Conservation (phyloP, 2,329 filamentous ascomycete genomes). For the Diaporthe citriasiana region DNA sequence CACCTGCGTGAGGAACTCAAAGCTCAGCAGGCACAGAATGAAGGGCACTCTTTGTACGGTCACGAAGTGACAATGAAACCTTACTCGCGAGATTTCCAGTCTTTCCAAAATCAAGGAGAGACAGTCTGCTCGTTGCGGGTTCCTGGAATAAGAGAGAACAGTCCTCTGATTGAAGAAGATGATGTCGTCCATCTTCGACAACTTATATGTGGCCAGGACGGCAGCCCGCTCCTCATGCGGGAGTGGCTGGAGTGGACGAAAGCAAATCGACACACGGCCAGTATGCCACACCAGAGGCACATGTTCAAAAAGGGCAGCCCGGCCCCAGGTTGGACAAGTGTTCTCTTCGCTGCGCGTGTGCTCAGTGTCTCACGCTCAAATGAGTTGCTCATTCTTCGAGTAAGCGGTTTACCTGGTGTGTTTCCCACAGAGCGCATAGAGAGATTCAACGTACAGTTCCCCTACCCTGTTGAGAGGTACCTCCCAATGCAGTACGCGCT, state of each 20-base stretch:
- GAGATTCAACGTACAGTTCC: slow-evolving; percentile 46
- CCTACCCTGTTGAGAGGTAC: slow-evolving; percentile 36
- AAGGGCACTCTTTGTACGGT: slow-evolving; percentile 43
- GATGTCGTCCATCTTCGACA: slow-evolving; percentile 45
- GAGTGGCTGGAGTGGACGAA: slow-evolving; percentile 31
- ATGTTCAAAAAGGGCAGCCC: not conserved
- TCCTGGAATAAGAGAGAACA: slow-evolving; percentile 46
- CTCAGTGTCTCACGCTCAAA: slow-evolving; percentile 43
- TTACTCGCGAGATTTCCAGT: not conserved
- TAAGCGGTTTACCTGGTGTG: slow-evolving; percentile 38
- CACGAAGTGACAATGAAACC: slow-evolving; percentile 40
- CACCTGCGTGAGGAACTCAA: slow-evolving; percentile 42
- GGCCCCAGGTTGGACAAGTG: slow-evolving; percentile 42
- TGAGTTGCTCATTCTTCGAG: slow-evolving; percentile 43
- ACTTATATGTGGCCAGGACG: slow-evolving; percentile 36
- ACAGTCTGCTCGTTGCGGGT: slow-evolving; percentile 40
- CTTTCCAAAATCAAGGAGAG: slow-evolving; percentile 26
- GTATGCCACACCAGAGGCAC: not conserved
- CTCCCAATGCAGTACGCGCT: slow-evolving; percentile 42
- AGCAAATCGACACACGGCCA: not conserved
- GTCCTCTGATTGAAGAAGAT: slow-evolving; percentile 45
- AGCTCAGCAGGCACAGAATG: slow-evolving; percentile 41
- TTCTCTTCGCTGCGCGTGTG: slow-evolving; percentile 44
- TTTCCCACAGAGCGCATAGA: slow-evolving; percentile 16
- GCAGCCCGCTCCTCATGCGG: slow-evolving; percentile 28